Conservation (phyloP, 1,139 yeast species). For the Nakaseomyces sp. region DNA sequence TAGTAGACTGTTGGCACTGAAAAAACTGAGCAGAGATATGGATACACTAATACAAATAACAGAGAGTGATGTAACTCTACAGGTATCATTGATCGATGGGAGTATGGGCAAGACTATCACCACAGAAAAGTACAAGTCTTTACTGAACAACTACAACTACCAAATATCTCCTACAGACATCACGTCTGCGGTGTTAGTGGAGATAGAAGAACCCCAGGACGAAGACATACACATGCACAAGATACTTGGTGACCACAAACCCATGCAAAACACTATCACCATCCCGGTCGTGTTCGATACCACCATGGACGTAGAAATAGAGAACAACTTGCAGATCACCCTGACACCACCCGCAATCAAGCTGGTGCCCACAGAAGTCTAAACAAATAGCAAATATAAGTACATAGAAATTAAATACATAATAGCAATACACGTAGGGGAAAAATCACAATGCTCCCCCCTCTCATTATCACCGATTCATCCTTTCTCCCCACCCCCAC, state of each 20-base stretch:
- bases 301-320: not conserved
- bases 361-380: not conserved
- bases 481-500: too few species aligned
- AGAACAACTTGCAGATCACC: not conserved
- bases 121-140: not conserved
- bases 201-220: not conserved
- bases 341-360: not conserved
- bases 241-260: not conserved
- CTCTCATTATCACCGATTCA: too few species aligned
- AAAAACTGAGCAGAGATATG: not conserved
- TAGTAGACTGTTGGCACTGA: not conserved
- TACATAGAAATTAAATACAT: too few species aligned
- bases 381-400: too few species aligned
- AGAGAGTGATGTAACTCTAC: not conserved
- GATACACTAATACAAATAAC: not conserved
- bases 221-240: constrained; percentile 3
- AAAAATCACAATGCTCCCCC: too few species aligned
- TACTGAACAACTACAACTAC: not conserved
- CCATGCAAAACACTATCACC: not conserved
- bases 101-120: not conserved
- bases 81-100: not conserved
- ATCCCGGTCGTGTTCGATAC: not conserved
- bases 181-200: not conserved
- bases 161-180: not conserved
- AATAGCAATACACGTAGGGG: too few species aligned